Evolutionary conservation across 164 flowering plant species (phyloP), one percentile per base, ranked within the genome.

Genomic region (Vitis cinerea): DNA sequence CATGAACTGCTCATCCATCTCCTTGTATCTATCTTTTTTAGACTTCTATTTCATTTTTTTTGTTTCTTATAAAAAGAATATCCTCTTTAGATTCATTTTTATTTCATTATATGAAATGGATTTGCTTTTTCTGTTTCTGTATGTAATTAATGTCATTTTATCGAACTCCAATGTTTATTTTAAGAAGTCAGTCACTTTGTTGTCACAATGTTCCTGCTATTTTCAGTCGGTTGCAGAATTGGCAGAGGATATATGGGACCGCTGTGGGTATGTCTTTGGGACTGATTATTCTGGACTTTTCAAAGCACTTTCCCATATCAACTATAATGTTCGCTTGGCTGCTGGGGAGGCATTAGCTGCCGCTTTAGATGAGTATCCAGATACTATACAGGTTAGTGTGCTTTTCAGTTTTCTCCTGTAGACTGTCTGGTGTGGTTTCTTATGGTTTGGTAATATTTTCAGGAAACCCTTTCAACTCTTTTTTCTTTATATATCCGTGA

Each of bases 241-340:
- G 61, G 94, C 97, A 31, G 99, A 96, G 72, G 94, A 89, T 79
- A 74, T 96, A 69, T 96, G 98, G 99, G 99, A 93, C 75, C 87
- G 93, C 67, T 96, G 93, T 74, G 93, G 93, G 1, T 62, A 79
- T 84, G 97, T 92, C 44, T 86, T 93, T 76, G 98, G 98, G 50
- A 85, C 89, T 47, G 94, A 96, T 57, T 96, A 89, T 79, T 89
- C 96, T 16, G 87, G 86, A 54, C 83, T 96, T 64, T 86, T 86
- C 67, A 79, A 65, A 76, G 96, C 97, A 31, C 96, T 96, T 73
- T 89, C 92, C 59, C 91, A 96, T 83, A 72, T 73, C 64, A 93
- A 96, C 75, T 89, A 89, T 71, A 92, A 88, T 82, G 93, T 93
- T 19, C 87, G 99, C 8, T 68, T 90, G 78, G 95, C 99, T 70